Percentiles rank a stretch among this genome's conserved stretches.
These are phyloP conservation scores for Triticum turgidum DNA, from an alignment of 176 grass and related monocot species.

Conservation along the genomic window DNA sequence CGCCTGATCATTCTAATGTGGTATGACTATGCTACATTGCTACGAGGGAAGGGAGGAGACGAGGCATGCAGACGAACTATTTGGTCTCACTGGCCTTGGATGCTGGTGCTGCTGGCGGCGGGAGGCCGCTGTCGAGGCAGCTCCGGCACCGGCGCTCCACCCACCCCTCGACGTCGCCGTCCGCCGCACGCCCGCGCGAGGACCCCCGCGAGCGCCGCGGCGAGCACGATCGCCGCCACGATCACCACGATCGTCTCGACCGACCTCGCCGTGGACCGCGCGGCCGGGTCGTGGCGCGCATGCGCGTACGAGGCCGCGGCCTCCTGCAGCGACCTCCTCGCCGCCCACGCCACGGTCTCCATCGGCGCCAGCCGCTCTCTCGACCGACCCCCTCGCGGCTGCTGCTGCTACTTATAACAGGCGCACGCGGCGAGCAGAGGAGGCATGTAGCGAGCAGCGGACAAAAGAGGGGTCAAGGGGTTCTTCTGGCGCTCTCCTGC, in stretches of 20 bases:
- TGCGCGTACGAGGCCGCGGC: conserved; percentile 33
- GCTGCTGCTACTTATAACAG: conserved; percentile 12
- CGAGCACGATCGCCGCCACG: conserved; percentile 67
- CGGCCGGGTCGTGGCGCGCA: neutral
- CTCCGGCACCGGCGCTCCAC: conserved; percentile 65
- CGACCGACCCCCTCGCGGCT: neutral
- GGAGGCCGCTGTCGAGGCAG: conserved; percentile 80
- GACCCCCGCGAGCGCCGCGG: conserved; percentile 62
- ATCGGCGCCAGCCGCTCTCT: too few species aligned
- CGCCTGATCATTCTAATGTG: neutral
- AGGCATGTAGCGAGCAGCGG: conserved; percentile 1
- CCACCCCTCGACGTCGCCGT: conserved; percentile 70
- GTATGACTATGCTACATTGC: neutral
- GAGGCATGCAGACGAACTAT: neutral
- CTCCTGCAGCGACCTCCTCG: conserved; percentile 47
- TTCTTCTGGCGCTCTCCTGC: neutral
- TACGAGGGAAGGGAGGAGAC: neutral
- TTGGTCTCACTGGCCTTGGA: conserved; percentile 47
- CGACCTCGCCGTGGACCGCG: conserved; percentile 45
- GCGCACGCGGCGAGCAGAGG: neutral
- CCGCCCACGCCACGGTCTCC: neutral
- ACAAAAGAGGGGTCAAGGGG: conserved; percentile 42
- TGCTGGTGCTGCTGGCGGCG: conserved; percentile 19
- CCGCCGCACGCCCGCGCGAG: conserved; percentile 55
- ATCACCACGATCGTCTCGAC: conserved; percentile 88